Percentiles rank a stretch among this genome's conserved stretches.
phyloP scores from a whole-genome alignment of 257 asterid species.

The Solanum etuberosum region DNA sequence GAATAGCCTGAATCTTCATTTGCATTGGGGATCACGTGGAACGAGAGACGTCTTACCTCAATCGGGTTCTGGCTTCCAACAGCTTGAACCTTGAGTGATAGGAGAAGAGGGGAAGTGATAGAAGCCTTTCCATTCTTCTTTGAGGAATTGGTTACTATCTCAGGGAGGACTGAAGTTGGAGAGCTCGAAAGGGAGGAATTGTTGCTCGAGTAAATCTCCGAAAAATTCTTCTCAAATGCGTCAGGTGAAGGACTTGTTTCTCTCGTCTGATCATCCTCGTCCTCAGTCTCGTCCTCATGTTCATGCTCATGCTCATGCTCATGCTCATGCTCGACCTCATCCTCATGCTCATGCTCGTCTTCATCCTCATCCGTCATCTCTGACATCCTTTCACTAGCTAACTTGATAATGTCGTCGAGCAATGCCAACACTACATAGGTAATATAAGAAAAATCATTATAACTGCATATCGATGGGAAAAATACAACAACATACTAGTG shows the following conservation, averaged over 20 bases:
- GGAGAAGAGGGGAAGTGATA: conserved; percentile 40
- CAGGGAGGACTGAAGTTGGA: conserved; percentile 80
- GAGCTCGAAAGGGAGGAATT: conserved; percentile 32
- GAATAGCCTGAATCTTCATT: conserved; percentile 26
- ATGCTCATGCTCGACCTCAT: conserved; percentile 15
- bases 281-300: neutral
- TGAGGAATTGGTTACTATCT: conserved; percentile 9
- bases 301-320: conserved; percentile 11
- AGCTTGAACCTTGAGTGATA: conserved; percentile 51
- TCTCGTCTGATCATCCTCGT: conserved; percentile 40
- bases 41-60: conserved; percentile 59
- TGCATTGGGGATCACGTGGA: conserved; percentile 53
- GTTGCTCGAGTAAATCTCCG: conserved; percentile 25
- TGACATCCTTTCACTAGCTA: conserved; percentile 51
- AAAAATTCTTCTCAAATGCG: conserved; percentile 34
- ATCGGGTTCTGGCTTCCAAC: conserved; percentile 65
- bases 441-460: neutral
- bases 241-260: conserved; percentile 25
- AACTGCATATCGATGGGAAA: neutral
- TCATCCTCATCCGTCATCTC: conserved; percentile 60
- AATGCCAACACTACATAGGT: conserved; percentile 32
- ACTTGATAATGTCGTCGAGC: conserved; percentile 60
- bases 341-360: neutral
- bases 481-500: neutral
- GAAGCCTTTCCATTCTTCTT: conserved; percentile 19